These are phyloP conservation scores for Drosera spatulata DNA, from an alignment of 179 eudicot genomes.

Conservation along the genomic window DNA sequence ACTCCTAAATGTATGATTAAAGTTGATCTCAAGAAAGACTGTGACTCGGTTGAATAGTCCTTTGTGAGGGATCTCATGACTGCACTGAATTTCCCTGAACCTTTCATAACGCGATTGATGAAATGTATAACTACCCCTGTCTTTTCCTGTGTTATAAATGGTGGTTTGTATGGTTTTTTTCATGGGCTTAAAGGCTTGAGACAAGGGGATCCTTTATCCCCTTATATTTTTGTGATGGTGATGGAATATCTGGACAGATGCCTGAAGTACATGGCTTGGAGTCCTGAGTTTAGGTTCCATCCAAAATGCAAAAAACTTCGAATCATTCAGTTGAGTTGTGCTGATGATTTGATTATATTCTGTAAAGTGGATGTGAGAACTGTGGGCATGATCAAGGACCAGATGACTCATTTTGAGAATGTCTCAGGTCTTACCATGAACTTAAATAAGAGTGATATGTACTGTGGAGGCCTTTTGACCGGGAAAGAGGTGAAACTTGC, in stretches of 20 bases:
- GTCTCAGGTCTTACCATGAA: not conserved
- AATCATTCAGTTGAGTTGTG: not conserved
- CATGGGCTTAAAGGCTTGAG: not conserved
- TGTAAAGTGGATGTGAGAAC: not conserved
- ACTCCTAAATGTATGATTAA: not conserved
- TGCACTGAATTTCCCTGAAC: not conserved
- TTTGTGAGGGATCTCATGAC: not conserved
- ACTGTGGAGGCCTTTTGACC: too few species aligned
- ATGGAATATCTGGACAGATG: slow-evolving; percentile 1
- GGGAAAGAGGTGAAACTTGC: too few species aligned
- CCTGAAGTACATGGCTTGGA: not conserved
- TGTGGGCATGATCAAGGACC: not conserved
- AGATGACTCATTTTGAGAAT: not conserved
- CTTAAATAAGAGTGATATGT: not conserved
- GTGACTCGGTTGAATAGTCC: not conserved
- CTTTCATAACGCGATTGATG: not conserved
- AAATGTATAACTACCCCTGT: not conserved
- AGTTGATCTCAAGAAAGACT: not conserved
- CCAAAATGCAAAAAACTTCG: not conserved
- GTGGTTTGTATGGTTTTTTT: not conserved
- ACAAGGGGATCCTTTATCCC: slow-evolving; percentile 1
- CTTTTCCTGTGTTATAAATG: not conserved
- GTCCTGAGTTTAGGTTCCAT: not conserved
- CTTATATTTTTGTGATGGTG: not conserved
- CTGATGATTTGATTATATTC: not conserved